Base-by-base conservation (phyloP, 2,329 filamentous ascomycete genomes). In the Pleurostoma richardsiae region DNA sequence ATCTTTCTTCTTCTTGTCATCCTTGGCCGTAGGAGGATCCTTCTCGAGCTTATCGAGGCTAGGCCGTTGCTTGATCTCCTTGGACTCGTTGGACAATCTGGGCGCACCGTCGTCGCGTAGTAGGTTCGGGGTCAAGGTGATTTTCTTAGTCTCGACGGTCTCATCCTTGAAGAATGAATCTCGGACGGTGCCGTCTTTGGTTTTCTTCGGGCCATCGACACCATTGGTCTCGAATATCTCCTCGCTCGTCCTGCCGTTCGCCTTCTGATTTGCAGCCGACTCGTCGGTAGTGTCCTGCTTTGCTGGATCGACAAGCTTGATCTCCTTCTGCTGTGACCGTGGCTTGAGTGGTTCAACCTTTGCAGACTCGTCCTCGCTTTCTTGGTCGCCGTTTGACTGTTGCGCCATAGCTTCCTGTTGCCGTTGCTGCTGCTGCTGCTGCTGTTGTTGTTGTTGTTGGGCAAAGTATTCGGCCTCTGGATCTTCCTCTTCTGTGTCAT, bases 151-250 rank as follows among this genome's bases (percentile, higher is more conserved):
- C 66, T 97, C 94, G 36, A 90, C 86, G 30, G 82, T 90, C 60
- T 99, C 92, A 60, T 97, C 94, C 66, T 90, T 95, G 75, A 96
- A 96, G 74, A 97, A 96, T 1, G 92, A 96, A 67, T 97, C 92
- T 53, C 92, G 82, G 40, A 96, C 79, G 27, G 88, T 92, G 39
- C 90, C 90, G 56, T 95, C 95, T 53, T 86, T 82, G 33, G 89
- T 90, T 61, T 85, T 81, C 61, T 76, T 77, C 2, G 71, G 68
- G 2, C 70, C 70, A 39, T 79, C 72, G 47, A 74, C 71, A 2
- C 66, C 57, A 51, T 74, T 81, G 41, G 65, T 69, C 42, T 82
- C 79, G 47, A 85, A 77, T 4, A 80, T 77, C 41, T 92, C 88
- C 46, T 90, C 86, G 55, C 83, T 88, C 42, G 71, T 78, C 49